These are phyloP conservation scores for Ogataea methylovora DNA, from an alignment of 805 yeast genomes.

Conservation along the genomic window DNA sequence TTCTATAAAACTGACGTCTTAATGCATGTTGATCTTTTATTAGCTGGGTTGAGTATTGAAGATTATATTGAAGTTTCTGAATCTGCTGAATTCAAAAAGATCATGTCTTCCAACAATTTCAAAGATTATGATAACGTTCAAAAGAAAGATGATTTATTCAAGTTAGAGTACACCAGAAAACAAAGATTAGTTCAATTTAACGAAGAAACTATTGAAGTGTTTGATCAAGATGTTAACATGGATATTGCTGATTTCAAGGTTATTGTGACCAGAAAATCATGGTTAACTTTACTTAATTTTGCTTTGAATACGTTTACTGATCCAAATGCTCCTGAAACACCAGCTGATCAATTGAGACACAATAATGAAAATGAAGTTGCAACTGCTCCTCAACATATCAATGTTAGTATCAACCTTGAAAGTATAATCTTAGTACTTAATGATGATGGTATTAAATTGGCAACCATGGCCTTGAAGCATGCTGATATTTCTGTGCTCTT, in stretches of 20 bases:
- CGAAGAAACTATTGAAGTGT: constrained; percentile 51
- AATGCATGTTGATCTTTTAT: constrained; percentile 56
- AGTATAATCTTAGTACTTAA: constrained; percentile 69
- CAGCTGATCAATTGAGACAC: constrained; percentile 66
- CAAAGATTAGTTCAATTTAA: constrained; percentile 53
- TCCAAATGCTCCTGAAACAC: constrained; percentile 62
- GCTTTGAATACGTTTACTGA: constrained; percentile 81
- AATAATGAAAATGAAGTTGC: constrained; percentile 49
- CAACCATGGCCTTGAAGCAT: constrained; percentile 67
- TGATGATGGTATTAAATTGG: constrained; percentile 77
- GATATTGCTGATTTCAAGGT: constrained; percentile 72
- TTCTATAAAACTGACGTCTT: constrained; percentile 52
- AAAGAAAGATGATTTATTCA: constrained; percentile 44
- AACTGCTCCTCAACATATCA: constrained; percentile 66
- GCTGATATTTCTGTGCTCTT: constrained; percentile 62
- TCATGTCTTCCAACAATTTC: constrained; percentile 58
- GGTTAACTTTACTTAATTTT: constrained; percentile 73
- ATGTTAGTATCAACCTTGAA: constrained; percentile 59
- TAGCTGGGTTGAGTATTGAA: constrained; percentile 61
- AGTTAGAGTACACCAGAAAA: constrained; percentile 47
- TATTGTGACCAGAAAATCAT: constrained; percentile 68
- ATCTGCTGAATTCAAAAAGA: constrained; percentile 53
- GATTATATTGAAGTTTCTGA: constrained; percentile 67
- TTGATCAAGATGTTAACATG: constrained; percentile 69
- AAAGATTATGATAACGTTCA: constrained; percentile 27